These are phyloP conservation scores for Lycium ferocissimum DNA, from an alignment of 257 asterid genomes.

Conservation along the genomic window DNA sequence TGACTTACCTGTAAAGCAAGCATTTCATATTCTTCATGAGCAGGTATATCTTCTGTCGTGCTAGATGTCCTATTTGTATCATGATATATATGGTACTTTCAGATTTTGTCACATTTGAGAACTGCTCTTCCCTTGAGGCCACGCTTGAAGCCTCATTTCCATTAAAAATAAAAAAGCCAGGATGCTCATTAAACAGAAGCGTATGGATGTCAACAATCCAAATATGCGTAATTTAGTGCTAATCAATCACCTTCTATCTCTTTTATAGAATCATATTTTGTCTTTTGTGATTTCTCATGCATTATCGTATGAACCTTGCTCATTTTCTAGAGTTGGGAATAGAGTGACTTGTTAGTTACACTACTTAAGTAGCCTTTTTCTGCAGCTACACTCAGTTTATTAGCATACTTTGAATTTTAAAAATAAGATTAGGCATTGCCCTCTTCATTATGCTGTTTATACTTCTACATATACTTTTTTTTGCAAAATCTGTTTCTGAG, in stretches of 20 bases:
- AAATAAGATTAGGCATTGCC: background rate
- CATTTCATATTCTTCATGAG: conserved; percentile 92
- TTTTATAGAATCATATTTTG: background rate
- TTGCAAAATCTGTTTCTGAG: background rate
- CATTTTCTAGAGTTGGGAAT: conserved; percentile 13
- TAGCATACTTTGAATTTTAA: background rate
- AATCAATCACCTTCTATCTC: background rate
- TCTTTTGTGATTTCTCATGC: background rate
- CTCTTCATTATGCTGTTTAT: conserved; percentile 21
- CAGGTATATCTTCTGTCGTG: conserved; percentile 61
- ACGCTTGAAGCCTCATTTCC: conserved; percentile 13
- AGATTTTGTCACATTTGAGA: conserved; percentile 15
- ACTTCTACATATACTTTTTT: conserved; percentile 17
- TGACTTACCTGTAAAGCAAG: conserved; percentile 90
- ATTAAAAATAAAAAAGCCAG: background rate
- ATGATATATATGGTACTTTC: background rate
- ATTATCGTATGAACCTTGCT: background rate
- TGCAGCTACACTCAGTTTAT: background rate
- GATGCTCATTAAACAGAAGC: background rate
- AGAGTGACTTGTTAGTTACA: conserved; percentile 15
- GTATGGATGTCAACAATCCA: background rate
- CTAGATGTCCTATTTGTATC: conserved; percentile 21
- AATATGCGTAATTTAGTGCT: background rate
- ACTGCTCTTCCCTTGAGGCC: background rate
- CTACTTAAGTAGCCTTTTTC: background rate